Conservation (phyloP, 805 yeast species). For the Cyberlindnera suaveolens region DNA sequence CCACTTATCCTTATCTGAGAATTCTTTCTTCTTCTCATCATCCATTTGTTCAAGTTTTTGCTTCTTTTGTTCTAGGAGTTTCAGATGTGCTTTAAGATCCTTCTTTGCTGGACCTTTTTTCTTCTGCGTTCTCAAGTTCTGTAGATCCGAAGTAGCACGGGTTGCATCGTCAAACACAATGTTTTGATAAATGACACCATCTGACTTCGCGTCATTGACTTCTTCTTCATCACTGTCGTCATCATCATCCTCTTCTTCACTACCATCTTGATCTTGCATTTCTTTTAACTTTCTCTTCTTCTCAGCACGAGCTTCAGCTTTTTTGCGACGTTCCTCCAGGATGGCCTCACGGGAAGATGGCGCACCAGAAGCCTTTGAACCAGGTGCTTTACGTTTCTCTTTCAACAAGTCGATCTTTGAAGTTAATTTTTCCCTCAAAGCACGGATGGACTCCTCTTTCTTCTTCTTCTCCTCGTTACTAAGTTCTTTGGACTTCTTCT, state of each 20-base stretch:
- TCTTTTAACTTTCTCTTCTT: conserved; percentile 35
- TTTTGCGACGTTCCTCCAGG: conserved; percentile 55
- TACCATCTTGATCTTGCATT: conserved; percentile 32
- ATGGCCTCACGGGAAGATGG: conserved; percentile 81
- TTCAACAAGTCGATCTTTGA: conserved; percentile 62
- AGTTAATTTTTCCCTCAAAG: conserved; percentile 73
- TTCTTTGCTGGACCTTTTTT: conserved; percentile 81
- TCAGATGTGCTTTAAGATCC: conserved; percentile 79
- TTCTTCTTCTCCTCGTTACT: conserved; percentile 44
- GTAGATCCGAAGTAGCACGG: conserved; percentile 67
- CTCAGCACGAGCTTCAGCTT: conserved; percentile 28
- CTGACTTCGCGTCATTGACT: conserved; percentile 25
- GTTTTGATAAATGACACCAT: conserved; percentile 65
- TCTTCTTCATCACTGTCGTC: conserved; percentile 29
- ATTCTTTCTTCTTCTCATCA: conserved; percentile 50
- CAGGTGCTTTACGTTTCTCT: conserved; percentile 88
- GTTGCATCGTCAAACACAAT: conserved; percentile 81
- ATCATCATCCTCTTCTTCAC: conserved; percentile 35
- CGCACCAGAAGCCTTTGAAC: conserved; percentile 73
- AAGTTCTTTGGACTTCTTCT: conserved; percentile 23
- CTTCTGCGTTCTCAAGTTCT: conserved; percentile 49
- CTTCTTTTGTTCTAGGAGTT: conserved; percentile 68
- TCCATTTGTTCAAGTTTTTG: conserved; percentile 53
- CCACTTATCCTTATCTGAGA: conserved; percentile 79
- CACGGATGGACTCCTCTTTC: conserved; percentile 50